phyloP scores from a whole-genome alignment of 306 rosid species.

The Leucaena leucocephala region DNA sequence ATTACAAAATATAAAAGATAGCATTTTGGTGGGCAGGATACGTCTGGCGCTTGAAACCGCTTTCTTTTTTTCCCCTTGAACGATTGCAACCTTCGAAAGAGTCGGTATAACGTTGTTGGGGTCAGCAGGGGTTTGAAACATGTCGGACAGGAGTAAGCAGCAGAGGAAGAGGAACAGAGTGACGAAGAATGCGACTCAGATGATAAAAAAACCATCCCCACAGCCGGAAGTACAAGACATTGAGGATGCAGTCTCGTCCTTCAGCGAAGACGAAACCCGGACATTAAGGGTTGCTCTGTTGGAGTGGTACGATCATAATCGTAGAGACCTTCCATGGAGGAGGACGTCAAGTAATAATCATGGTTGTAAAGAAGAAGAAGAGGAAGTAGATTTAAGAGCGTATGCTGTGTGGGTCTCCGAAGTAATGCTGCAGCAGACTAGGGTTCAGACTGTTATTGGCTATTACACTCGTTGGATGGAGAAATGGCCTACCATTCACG shows the following conservation, averaged over 20 bases:
- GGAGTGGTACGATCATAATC: conserved; percentile 75
- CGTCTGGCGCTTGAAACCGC: not conserved
- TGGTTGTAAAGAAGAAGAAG: conserved; percentile 15
- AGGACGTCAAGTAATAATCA: conserved; percentile 23
- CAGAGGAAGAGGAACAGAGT: not conserved
- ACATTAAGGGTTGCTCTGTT: conserved; percentile 55
- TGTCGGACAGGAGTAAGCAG: conserved; percentile 37
- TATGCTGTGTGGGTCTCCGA: conserved; percentile 94
- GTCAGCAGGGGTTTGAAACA: conserved; percentile 23
- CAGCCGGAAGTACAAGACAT: conserved; percentile 49
- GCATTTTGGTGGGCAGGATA: not conserved
- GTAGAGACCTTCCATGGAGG: conserved; percentile 89
- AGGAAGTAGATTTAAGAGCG: conserved; percentile 50
- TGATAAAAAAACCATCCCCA: not conserved
- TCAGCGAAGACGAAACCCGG: conserved; percentile 52
- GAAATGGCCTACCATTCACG: conserved; percentile 81
- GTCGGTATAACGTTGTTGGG: not conserved
- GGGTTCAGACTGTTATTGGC: conserved; percentile 81
- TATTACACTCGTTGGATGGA: conserved; percentile 82
- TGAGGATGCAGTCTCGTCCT: conserved; percentile 52
- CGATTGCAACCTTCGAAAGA: conserved; percentile 3
- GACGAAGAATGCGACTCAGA: conserved; percentile 1
- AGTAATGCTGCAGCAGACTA: conserved; percentile 87
- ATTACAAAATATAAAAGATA: too few species aligned
- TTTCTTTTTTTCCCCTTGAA: not conserved